Evolutionary conservation across 2,329 filamentous ascomycete species (phyloP).

Genomic region (Fusarium keratoplasticum): DNA sequence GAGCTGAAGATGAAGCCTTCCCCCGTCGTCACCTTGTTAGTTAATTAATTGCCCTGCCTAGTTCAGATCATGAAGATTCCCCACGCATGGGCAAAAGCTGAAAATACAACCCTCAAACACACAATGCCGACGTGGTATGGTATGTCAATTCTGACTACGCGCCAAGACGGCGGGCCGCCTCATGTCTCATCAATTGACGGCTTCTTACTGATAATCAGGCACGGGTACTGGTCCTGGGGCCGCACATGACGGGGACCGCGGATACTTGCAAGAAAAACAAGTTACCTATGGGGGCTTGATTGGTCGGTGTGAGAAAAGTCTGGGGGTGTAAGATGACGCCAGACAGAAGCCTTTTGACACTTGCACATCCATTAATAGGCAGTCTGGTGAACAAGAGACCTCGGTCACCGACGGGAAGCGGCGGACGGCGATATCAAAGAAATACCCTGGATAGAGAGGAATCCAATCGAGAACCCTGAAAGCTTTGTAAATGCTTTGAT

Average conservation of each 20-base stretch:
- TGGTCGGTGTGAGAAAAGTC: background rate
- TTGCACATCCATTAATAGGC: background rate
- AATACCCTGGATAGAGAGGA: background rate
- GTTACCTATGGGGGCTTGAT: background rate
- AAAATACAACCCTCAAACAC: background rate
- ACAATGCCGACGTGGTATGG: background rate
- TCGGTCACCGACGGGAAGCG: slow-evolving; percentile 40
- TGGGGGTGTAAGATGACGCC: slow-evolving; percentile 2
- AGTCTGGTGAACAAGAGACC: background rate
- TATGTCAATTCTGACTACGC: slow-evolving; percentile 5
- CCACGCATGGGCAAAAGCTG: background rate
- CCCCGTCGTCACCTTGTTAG: background rate
- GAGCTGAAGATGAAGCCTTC: slow-evolving; percentile 17
- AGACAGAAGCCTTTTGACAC: background rate
- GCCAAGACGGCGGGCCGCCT: slow-evolving; percentile 1
- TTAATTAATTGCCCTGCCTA: background rate
- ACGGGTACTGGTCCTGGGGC: background rate
- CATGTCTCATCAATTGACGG: slow-evolving; percentile 1
- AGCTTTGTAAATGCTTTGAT: slow-evolving; percentile 1
- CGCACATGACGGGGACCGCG: slow-evolving; percentile 1
- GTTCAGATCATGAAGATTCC: background rate
- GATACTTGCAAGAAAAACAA: background rate
- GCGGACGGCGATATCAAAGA: slow-evolving; percentile 31
- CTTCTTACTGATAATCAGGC: slow-evolving; percentile 3
- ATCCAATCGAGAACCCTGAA: slow-evolving; percentile 24